A percentile compares a stretch with the other conserved stretches of the same genome.
Evolutionary conservation across 2,329 filamentous ascomycete species (phyloP).

Genomic region (Botrytis deweyae): DNA sequence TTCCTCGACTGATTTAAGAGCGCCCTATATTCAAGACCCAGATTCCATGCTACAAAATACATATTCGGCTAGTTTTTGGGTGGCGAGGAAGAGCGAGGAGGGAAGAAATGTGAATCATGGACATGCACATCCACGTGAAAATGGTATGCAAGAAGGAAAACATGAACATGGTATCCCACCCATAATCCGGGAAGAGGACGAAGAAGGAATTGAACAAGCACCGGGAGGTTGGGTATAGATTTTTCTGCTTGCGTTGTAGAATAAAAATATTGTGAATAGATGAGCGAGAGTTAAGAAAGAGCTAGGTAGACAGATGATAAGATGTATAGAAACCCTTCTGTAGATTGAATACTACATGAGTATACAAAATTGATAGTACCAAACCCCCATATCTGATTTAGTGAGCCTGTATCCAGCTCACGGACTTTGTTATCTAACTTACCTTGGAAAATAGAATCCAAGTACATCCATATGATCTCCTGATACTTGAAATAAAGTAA

Average conservation of each 20-base stretch:
- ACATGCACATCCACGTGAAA: background rate
- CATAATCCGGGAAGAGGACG: background rate
- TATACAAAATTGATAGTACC: background rate
- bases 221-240: background rate
- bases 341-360: background rate
- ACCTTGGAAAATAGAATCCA: background rate
- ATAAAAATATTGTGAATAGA: background rate
- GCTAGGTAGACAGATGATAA: background rate
- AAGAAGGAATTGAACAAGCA: background rate
- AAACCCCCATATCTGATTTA: background rate
- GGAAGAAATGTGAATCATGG: no score
- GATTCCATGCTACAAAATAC: slow-evolving; percentile 82
- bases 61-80: slow-evolving; percentile 81
- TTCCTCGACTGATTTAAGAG: slow-evolving; percentile 57
- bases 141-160: background rate
- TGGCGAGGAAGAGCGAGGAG: slow-evolving; percentile 65
- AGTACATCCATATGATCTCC: background rate
- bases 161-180: background rate
- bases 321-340: background rate
- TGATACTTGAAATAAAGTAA: background rate
- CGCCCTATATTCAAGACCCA: slow-evolving; percentile 84
- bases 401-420: background rate
- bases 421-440: background rate
- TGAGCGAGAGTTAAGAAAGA: background rate
- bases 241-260: background rate